Percentiles rank a stretch among this genome's conserved stretches.
Evolutionary conservation across 495 filamentous ascomycete species (phyloP).

Genomic region (Lophiotrema nucula): DNA sequence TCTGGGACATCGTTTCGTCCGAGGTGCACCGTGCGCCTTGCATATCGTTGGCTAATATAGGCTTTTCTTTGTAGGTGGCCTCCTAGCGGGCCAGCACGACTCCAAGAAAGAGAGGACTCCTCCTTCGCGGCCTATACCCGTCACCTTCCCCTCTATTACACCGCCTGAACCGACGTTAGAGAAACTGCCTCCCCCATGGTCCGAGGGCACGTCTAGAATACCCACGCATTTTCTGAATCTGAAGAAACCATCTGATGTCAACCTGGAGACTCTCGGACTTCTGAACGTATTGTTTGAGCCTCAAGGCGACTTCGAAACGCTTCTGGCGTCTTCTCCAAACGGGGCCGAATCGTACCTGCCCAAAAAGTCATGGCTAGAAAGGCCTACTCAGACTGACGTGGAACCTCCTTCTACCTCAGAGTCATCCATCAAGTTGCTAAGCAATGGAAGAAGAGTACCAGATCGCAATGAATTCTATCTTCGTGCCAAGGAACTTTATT

Average conservation of each 20-base stretch:
- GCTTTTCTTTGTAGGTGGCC: slow-evolving; percentile 8
- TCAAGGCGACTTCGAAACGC: slow-evolving; percentile 45
- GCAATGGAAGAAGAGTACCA: slow-evolving; percentile 52
- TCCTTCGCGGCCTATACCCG: slow-evolving; percentile 33
- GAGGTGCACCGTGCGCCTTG: slow-evolving; percentile 10
- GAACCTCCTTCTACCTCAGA: slow-evolving; percentile 6
- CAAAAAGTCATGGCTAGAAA: slow-evolving; percentile 48
- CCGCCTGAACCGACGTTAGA: slow-evolving; percentile 13
- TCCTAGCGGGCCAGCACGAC: slow-evolving; percentile 37
- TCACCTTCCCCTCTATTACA: slow-evolving; percentile 36
- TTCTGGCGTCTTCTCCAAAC: slow-evolving; percentile 46
- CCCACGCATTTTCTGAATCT: slow-evolving; percentile 49
- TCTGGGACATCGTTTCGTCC: not conserved
- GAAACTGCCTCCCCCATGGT: slow-evolving; percentile 17
- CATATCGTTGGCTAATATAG: slow-evolving; percentile 17
- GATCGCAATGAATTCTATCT: slow-evolving; percentile 50
- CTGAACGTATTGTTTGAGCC: slow-evolving; percentile 53
- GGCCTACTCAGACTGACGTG: slow-evolving; percentile 17
- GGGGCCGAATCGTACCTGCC: slow-evolving; percentile 46
- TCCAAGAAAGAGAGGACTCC: slow-evolving; percentile 37
- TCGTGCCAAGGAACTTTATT: slow-evolving; percentile 50
- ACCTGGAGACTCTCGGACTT: slow-evolving; percentile 48
- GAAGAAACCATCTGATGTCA: slow-evolving; percentile 54
- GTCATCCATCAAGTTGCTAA: slow-evolving; percentile 40
- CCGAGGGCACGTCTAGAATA: slow-evolving; percentile 35